phyloP scores from a whole-genome alignment of 257 asterid species.

The Capsicum rhomboideum region DNA sequence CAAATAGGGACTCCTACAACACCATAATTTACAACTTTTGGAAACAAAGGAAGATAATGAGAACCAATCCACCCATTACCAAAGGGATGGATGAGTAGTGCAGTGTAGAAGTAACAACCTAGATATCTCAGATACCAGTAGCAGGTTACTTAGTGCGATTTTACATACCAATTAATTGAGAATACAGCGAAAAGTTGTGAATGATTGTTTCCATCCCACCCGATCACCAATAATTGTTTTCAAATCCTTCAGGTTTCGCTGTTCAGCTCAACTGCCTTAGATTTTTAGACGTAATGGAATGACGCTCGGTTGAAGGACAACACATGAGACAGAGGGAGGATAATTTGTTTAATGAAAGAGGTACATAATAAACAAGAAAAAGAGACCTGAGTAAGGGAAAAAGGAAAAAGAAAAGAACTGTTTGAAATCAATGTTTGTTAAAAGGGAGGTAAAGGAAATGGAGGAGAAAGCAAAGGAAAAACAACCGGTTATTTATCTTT shows the following conservation, averaged over 20 bases:
- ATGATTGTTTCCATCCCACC: background rate
- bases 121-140: background rate
- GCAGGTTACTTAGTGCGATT: background rate
- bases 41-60: background rate
- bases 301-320: background rate
- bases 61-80: background rate
- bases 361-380: background rate
- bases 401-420: background rate
- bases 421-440: background rate
- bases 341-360: background rate
- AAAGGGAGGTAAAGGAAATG: background rate
- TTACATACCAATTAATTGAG: background rate
- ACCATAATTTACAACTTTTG: background rate
- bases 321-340: background rate
- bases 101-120: background rate
- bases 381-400: background rate
- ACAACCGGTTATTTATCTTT: background rate
- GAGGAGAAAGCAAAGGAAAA: constrained; percentile 4
- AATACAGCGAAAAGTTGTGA: background rate
- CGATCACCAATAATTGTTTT: background rate
- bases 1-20: background rate
- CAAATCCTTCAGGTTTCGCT: background rate
- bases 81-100: background rate
- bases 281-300: background rate
- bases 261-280: background rate